Evolutionary conservation across 768 basidiomycete genomes (phyloP), one percentile per base, ranked within the genome.

Genomic region (Leccinum broughii): DNA sequence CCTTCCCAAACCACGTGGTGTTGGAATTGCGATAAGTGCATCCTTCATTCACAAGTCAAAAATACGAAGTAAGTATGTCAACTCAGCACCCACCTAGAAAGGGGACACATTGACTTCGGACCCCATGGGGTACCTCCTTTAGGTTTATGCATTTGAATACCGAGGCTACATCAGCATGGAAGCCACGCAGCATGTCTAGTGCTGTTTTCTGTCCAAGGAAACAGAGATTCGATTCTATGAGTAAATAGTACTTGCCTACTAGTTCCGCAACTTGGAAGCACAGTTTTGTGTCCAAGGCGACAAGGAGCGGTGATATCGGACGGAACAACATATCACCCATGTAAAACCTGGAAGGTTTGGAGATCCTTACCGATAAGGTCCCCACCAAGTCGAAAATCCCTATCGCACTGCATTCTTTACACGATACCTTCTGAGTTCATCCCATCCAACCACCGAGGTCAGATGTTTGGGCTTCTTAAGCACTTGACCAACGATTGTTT

Each of bases 91-190:
- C 30, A 58, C 56, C 54, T 52, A n/a, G n/a, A 24, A 26, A 52
- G 28, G 26, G 22, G 20, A 39, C 3, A n/a, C 8, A 10, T 50
- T 28, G 26, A 50, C 26, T 28, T 50, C 49, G 26, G 22, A 6
- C 22, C 28, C 20, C 4, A 7, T 24, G 24, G 26, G 15, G 13
- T 30, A 5, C 20, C 39, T 34, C 24, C 22, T 51, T 61, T 56
- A 35, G 28, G 51, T 35, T 35, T 52, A 56, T 20, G 7, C n/a
- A 59, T 66, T 68, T 60, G 58, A 64, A 58, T 24, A 35, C 34
- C 52, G 54, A 26, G 2, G 30, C 22, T 20, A 35, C 24, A 57
- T 59, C 46, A 51, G 32, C 26, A 62, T 20, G 24, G 28, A 50
- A 41, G 22, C 54, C 28, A 59, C 55, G 17, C 51, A 35, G 49